Base-by-base conservation (phyloP, 108 stramenopile species). In the Nitzschia sp. region DNA sequence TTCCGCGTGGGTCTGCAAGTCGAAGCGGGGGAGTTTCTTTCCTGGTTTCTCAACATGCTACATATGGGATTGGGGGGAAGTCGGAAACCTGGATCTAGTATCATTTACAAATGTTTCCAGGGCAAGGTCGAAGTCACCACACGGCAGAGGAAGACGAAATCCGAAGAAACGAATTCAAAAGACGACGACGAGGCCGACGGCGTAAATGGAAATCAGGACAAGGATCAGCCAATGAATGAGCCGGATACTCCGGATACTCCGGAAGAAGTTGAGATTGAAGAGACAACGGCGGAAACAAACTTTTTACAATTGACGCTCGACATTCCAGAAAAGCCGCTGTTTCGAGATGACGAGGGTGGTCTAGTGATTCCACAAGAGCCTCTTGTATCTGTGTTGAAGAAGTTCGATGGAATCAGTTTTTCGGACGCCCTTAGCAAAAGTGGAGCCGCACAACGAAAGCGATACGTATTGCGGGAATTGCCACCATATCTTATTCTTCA, bases 361-460 rank as follows among this genome's bases (percentile, higher is more conserved):
- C 66, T 96, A 45, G 94, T 99, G 29, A 98, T 99, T 73, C 97
- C 99, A 46, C 98, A 99, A 71, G 93, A 98, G 58, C 96, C 97
- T 1, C 77, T 99, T 17, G 94, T 92, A 16, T 83, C 78, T 53
- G 90, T 97, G 0, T 65, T 99, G 63, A 77, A 83, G 19, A 99
- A 98, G 75, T 98, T 96, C 76, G 96, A 97, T 69, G 98, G 98
- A 13, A 58, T 89, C 2, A 71, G 81, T n/a, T 93, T 93, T 59
- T 77, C 83, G 50, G 95, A 96, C 68, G 84, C 82, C 2, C 45
- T 93, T 8, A 69, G 57, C 45, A 61, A 56, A 38, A 78, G 66
- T 38, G 75, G 94, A 46, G 69, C 78, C 22, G 41, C 82, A 50
- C 72, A 89, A 72, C 84, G 80, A 47, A 76, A 90, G 47, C 87